Percentiles rank a stretch among this genome's conserved stretches.
Conservation (phyloP, 192 early-diverging fungal genomes). For the Endogone sp. region DNA sequence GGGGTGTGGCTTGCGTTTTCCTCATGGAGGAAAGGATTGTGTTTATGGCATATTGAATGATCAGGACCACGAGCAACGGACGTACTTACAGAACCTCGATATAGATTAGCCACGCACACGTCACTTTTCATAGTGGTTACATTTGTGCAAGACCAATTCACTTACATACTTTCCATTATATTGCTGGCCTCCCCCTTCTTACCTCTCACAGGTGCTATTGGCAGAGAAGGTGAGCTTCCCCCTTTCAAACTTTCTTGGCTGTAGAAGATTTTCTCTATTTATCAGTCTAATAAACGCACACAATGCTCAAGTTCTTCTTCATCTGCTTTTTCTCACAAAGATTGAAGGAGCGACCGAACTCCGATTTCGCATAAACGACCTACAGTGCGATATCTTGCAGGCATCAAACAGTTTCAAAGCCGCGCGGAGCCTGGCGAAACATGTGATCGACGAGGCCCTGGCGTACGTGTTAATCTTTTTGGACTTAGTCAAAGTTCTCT, state of each 20-base stretch:
- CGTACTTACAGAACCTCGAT: too few relatives aligned
- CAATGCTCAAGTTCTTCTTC: neutral
- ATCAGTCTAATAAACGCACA: neutral
- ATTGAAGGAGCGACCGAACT: constrained; percentile 3
- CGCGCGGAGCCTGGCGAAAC: constrained; percentile 13
- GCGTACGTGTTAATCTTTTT: constrained; percentile 16
- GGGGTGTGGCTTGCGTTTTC: too few relatives aligned
- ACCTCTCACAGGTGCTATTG: neutral
- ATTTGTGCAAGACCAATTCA: too few relatives aligned
- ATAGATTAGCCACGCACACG: too few relatives aligned
- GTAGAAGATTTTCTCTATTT: neutral
- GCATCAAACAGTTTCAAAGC: constrained; percentile 8
- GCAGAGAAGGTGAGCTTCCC: neutral
- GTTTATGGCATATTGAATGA: too few relatives aligned
- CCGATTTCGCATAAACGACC: constrained; percentile 14
- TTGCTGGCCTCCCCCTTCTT: neutral
- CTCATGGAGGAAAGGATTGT: neutral
- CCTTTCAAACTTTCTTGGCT: neutral
- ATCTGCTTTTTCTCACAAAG: neutral
- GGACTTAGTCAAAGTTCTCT: neutral
- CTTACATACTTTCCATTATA: neutral
- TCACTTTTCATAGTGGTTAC: too few relatives aligned
- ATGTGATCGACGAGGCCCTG: constrained; percentile 7
- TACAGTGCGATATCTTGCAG: constrained; percentile 15
- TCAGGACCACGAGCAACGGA: too few relatives aligned